Base-by-base conservation (phyloP, 75 land plant species). In the Pseudotsuga menziesii region DNA sequence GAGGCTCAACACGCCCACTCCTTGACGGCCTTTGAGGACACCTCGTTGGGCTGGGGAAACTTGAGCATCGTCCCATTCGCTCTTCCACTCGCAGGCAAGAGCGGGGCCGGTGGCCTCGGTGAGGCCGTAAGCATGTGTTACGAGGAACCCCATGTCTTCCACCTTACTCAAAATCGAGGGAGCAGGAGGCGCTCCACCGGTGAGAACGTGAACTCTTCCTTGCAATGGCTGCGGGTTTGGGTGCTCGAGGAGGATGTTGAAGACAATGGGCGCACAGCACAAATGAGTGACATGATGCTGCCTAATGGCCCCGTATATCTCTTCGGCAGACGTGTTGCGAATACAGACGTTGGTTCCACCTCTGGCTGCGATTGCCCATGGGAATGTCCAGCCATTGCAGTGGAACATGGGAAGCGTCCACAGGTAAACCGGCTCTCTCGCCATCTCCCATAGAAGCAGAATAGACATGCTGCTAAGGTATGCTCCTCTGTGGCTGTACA, bases 371-470 rank as follows among this genome's bases (percentile, higher is more conserved):
- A 88, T 36, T 2, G 90, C 90, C 97, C 97, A 94, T 1, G 89
- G 83, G 77, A 89, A 86, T 61, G 90, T 82, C 97, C 97, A 91
- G 3, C 97, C 92, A 75, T 91, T 91, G 83, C 92, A 91, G 77
- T 94, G 94, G 76, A 91, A 91, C 97, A 94, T 94, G 48, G 94
- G 94, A 2, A 94, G 86, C 3, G 94, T 76, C 97, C 94, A 89
- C 15, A 94, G 77, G 83, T 88, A 89, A n/a, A 91, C 90, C 4
- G 91, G 90, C 75, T 57, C 83, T 17, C 22, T 59, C 4, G 57
- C 59, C 86, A 93, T 83, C 14, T 75, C 75, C 83, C 82, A 84
- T 36, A 77, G 61, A 11, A 76, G 57, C 13, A 80, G 48, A n/a
- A 78, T 15, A 29, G 77, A 59, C 2, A 86, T 22, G 15, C 78